Evolutionary conservation across 1,284 basidiomycete species (phyloP), one percentile per base, ranked within the genome.

Genomic region (Microbotryum scabiosae): DNA sequence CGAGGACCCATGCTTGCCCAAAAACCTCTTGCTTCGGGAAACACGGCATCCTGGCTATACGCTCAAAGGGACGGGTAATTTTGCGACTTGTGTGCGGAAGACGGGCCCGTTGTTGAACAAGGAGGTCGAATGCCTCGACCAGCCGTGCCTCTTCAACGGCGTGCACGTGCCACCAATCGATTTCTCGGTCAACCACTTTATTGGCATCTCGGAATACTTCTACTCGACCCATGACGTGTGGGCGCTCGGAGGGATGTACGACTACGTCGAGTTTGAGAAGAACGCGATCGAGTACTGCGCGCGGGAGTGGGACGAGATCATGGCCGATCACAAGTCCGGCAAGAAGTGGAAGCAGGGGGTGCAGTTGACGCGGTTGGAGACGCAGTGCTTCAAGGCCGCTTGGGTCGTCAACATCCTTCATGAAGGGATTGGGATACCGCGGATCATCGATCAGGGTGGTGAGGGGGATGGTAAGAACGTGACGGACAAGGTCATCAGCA

Each of bases 381-480:
- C 94, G 86, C 96, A 99, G 73, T 98, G 96, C 74, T 98, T 99
- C 85, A 99, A 99, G 75, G 91, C 94, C 1, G 93, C 94, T 2
- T 99, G 96, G 96, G 83, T 99, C 61, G 85, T 87, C 60, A 97
- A 97, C 72, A 87, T 99, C 26, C 78, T 99, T 5, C 94, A 98
- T 72, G 90, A 97, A 72, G 96, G 94, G 26, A 87, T 99, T 58
- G 92, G 91, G 18, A 84, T 99, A 72, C 96, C 96, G 14, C 83
- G 96, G 36, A 85, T 97, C 41, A 69, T 90, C 50, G 93, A 97
- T 73, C 79, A 82, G 3, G 87, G 83, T 6, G 90, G 90, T 1
- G 87, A 75, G 5, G 75, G 74, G 12, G 71, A 81, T 25, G 82
- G 81, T 0, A 75, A 72, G 25, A 75, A 76, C 52, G 73, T 73